Conservation (phyloP, 768 basidiomycete genomes). For the Pleurotus sapidus region DNA sequence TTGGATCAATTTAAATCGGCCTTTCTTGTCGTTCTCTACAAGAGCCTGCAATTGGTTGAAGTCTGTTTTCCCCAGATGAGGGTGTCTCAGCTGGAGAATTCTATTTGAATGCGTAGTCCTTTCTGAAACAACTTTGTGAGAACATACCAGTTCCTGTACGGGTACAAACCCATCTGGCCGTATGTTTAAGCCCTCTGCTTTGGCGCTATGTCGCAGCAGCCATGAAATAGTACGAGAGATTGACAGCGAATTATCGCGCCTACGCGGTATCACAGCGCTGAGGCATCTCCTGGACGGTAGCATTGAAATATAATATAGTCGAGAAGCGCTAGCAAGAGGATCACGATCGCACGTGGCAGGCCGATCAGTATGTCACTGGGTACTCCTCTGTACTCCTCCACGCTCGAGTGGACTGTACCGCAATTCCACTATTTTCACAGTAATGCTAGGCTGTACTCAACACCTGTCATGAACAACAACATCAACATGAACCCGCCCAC, state of each 20-base stretch:
- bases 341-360: too few species aligned
- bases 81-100: conserved; percentile 47
- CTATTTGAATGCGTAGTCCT: not conserved
- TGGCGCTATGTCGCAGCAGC: conserved; percentile 74
- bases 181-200: conserved; percentile 54
- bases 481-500: conserved; percentile 31
- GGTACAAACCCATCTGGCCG: conserved; percentile 76
- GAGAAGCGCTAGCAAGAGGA: too few species aligned
- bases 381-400: too few species aligned
- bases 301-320: too few species aligned
- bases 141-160: conserved; percentile 67
- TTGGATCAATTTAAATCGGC: conserved; percentile 36
- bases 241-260: too few species aligned
- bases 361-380: too few species aligned
- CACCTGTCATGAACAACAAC: conserved; percentile 17
- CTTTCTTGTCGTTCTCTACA: conserved; percentile 50
- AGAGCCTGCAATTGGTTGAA: conserved; percentile 42
- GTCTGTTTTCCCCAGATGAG: conserved; percentile 49
- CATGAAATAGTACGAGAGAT: conserved; percentile 26
- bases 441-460: too few species aligned
- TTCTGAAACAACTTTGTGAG: too few species aligned
- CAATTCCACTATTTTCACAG: too few species aligned
- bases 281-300: too few species aligned
- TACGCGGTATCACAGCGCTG: too few species aligned
- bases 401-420: too few species aligned